Evolutionary conservation across 139 green algal species (phyloP).

Genomic region (Closterium sp.): DNA sequence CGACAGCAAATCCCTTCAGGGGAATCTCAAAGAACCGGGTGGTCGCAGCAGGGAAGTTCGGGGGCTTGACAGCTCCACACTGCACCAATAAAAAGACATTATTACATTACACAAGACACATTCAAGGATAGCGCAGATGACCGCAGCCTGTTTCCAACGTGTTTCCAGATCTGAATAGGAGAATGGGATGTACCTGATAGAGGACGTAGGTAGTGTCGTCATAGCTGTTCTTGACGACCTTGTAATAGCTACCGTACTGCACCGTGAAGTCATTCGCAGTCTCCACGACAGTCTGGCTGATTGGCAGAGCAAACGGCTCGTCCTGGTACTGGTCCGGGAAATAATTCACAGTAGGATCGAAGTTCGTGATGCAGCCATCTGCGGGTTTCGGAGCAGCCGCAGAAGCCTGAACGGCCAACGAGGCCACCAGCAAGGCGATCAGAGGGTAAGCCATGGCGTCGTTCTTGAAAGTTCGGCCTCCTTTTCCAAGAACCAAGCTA

Average conservation of each 20-base stretch:
- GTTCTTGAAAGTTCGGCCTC: not conserved
- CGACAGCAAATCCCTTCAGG: not conserved
- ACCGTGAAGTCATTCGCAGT: constrained; percentile 13
- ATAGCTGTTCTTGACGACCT: constrained; percentile 9
- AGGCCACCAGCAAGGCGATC: not conserved
- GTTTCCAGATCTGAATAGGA: not conserved
- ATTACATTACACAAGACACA: not conserved
- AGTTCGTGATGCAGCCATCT: not conserved
- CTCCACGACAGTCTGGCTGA: not conserved
- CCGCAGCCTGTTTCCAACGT: not conserved
- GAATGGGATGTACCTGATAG: constrained; percentile 8
- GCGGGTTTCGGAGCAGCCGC: not conserved
- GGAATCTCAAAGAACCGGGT: constrained; percentile 19
- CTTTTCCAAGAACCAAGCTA: not conserved
- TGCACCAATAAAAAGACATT: not conserved
- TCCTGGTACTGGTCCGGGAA: not conserved
- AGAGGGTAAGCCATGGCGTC: not conserved
- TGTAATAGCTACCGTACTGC: constrained; percentile 17
- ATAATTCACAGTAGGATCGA: not conserved
- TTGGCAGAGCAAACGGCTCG: constrained; percentile 6
- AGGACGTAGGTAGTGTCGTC: constrained; percentile 8
- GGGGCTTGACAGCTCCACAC: constrained; percentile 6
- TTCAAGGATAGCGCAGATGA: not conserved
- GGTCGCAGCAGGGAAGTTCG: not conserved
- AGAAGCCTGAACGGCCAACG: not conserved